These are phyloP conservation scores for peach (Prunus persica) DNA, from an alignment of 306 rosid species.

Conservation along the genomic window Prunus_persica_NCBIv2 NC_034013.1:13095001-13095500, in stretches of 20 bases:
- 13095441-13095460: constrained; percentile 79
- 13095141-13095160: not conserved
- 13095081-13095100: constrained; percentile 15
- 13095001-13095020: constrained; percentile 13
- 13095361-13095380: constrained; percentile 97
- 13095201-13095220: constrained; percentile 90
- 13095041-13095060: not conserved
- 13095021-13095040: not conserved
- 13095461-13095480: constrained; percentile 98
- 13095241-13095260: constrained; percentile 61
- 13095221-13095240: constrained; percentile 81
- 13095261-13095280: constrained; percentile 73
- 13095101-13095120: not conserved
- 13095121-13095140: constrained; percentile 10
- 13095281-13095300: constrained; percentile 90
- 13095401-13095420: constrained; percentile 84
- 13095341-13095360: constrained; percentile 96
- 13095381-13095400: constrained; percentile 75
- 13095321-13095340: constrained; percentile 93
- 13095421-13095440: constrained; percentile 86
- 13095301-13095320: constrained; percentile 95
- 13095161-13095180: not conserved
- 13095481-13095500: constrained; percentile 98
- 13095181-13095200: constrained; percentile 15
- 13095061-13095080: not conserved